Evolutionary conservation across 2,329 filamentous ascomycete genomes (phyloP), one percentile per base, ranked within the genome.

Genomic region (Phyllosticta citrichinensis): DNA sequence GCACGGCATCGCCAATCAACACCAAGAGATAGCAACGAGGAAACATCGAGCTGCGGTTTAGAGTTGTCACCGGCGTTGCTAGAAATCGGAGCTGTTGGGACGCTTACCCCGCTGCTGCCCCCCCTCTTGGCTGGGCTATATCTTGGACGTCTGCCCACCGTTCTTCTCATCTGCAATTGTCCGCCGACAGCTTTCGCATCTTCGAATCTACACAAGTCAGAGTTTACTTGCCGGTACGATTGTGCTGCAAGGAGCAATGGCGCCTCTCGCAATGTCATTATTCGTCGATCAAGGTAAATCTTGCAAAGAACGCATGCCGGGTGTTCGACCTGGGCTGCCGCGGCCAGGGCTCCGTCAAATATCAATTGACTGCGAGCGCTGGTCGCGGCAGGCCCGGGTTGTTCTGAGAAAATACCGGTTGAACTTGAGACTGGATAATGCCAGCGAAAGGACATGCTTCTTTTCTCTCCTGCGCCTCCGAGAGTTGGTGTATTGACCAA

Each of bases 361-460:
- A 50, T 60, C 62, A 58, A 65, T 61, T 64, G 60, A 63, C 56
- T 53, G 56, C 59, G 19, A 58, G 40, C 62, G 57, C 58, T 20
- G 19, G 8, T 10, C 3, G 22, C 14, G 9, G 35, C 14, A 55
- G 52, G 35, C 69, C 22, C 70, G 73, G 67, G 65, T 70, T 69
- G 79, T 78, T 86, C 85, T 88, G 85, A 88, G 85, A 88, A 47
- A 77, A 87, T 86, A 88, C 86, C 86, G 85, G 77, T 47, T 78
- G 81, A 89, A 90, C 87, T 89, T 89, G 87, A 89, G 40, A 88
- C 86, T 88, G 85, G 84, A 86, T 87, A 88, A 89, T 88, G 81
- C 86, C 86, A 88, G 87, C 87, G 87, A 86, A 89, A 89, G 87
- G 84, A 89, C 83, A 86, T 89, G 87, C 87, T 87, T 87, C 83